Conservation (phyloP, 2,329 filamentous ascomycete species). For the Oidium heveae region DNA sequence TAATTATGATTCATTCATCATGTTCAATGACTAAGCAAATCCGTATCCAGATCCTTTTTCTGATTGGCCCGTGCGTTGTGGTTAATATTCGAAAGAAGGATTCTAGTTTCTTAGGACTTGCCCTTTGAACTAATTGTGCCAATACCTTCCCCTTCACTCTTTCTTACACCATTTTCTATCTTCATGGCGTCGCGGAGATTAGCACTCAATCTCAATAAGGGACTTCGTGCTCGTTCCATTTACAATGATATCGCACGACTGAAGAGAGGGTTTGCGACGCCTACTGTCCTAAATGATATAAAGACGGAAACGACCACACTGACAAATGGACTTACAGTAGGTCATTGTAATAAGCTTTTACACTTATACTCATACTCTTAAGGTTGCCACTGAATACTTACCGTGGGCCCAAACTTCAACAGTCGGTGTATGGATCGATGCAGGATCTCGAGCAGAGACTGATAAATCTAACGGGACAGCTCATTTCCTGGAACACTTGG, state of each 20-base stretch:
- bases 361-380: conserved; percentile 14
- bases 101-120: too few species aligned
- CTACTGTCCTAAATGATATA: conserved; percentile 39
- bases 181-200: conserved; percentile 89
- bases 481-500: conserved; percentile 98
- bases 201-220: conserved; percentile 79
- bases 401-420: conserved; percentile 96
- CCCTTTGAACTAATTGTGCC: too few species aligned
- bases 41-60: too few species aligned
- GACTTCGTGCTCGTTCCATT: conserved; percentile 68
- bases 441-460: conserved; percentile 92
- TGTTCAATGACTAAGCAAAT: too few species aligned
- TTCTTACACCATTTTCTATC: not conserved
- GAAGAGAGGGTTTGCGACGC: conserved; percentile 74
- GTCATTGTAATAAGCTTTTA: not conserved
- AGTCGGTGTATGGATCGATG: conserved; percentile 97
- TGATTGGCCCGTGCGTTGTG: too few species aligned
- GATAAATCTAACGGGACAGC: conserved; percentile 97
- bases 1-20: too few species aligned
- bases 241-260: conserved; percentile 53
- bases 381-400: conserved; percentile 96
- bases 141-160: too few species aligned
- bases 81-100: too few species aligned
- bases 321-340: conserved; percentile 89
- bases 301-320: conserved; percentile 92